Conservation (phyloP, 192 early-diverging fungal species). For the Backusella parvicylindrica region DNA sequence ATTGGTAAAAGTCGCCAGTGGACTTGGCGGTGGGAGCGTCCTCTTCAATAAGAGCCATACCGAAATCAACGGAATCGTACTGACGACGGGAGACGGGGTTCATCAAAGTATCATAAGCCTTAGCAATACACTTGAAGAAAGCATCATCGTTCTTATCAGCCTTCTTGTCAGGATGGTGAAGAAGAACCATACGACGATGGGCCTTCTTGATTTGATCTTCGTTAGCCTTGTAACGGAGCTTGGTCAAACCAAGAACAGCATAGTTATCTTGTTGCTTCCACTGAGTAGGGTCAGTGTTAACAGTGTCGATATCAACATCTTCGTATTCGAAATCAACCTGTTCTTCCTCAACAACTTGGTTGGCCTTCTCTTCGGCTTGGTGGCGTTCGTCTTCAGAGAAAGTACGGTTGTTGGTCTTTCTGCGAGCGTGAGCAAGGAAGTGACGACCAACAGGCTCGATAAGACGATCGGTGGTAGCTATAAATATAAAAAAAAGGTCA, state of each 20-base stretch:
- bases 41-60: slow-evolving; percentile 55
- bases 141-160: slow-evolving; percentile 85
- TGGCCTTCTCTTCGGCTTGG: slow-evolving; percentile 42
- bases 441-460: slow-evolving; percentile 57
- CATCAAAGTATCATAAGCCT: slow-evolving; percentile 90
- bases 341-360: slow-evolving; percentile 37
- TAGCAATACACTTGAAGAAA: slow-evolving; percentile 98
- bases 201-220: slow-evolving; percentile 93
- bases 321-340: slow-evolving; percentile 79
- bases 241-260: slow-evolving; percentile 88
- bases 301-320: slow-evolving; percentile 70
- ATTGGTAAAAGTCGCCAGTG: slow-evolving; percentile 82
- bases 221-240: slow-evolving; percentile 82
- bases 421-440: slow-evolving; percentile 58
- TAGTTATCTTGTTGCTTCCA: slow-evolving; percentile 99
- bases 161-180: slow-evolving; percentile 99
- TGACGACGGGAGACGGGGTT: slow-evolving; percentile 87
- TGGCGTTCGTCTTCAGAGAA: slow-evolving; percentile 59
- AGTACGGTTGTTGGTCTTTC: slow-evolving; percentile 56
- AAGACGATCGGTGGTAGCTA: slow-evolving; percentile 32
- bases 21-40: slow-evolving; percentile 69
- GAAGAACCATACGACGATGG: slow-evolving; percentile 79
- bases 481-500: neutral
- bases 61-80: slow-evolving; percentile 95
- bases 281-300: slow-evolving; percentile 83